Evolutionary conservation across 345 rosid genomes (phyloP).

Genomic region (Aquilaria sinensis): DNA sequence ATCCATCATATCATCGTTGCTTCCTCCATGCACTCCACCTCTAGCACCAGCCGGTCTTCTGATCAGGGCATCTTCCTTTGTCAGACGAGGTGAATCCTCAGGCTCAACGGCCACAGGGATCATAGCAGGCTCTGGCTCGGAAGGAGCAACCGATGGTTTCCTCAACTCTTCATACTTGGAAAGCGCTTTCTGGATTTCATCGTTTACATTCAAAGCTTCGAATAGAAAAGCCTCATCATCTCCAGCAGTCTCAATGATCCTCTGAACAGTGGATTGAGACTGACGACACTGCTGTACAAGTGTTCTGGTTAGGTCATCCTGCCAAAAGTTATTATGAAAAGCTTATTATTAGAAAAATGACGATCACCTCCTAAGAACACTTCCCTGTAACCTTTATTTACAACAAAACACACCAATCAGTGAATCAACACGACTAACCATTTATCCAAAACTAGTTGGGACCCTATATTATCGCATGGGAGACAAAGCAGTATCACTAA

Average conservation of each 20-base stretch:
- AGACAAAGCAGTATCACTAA: too few species aligned
- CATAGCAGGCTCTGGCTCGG: constrained; percentile 74
- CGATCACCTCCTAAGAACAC: too few species aligned
- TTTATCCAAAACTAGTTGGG: too few species aligned
- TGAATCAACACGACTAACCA: too few species aligned
- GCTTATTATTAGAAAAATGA: too few species aligned
- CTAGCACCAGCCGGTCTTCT: constrained; percentile 68
- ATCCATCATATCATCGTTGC: constrained; percentile 85
- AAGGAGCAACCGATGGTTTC: constrained; percentile 37
- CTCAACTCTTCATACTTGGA: constrained; percentile 64
- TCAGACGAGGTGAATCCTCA: constrained; percentile 50
- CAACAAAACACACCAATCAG: too few species aligned
- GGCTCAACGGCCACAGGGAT: constrained; percentile 85
- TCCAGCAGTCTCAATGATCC: constrained; percentile 79
- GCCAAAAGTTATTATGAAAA: constrained; percentile 13
- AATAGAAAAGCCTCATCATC: constrained; percentile 80
- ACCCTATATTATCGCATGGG: too few species aligned
- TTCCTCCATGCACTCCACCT: constrained; percentile 46
- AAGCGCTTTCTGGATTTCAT: constrained; percentile 76
- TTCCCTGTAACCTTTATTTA: too few species aligned
- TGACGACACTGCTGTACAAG: constrained; percentile 74
- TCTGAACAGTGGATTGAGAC: constrained; percentile 52
- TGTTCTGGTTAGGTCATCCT: constrained; percentile 77
- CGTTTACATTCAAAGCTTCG: constrained; percentile 90
- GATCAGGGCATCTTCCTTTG: constrained; percentile 59